Percentiles rank a stretch among this genome's conserved stretches.
phyloP scores from a whole-genome alignment of 2,329 filamentous ascomycete genomes.

The Xylariaceae sp. region DNA sequence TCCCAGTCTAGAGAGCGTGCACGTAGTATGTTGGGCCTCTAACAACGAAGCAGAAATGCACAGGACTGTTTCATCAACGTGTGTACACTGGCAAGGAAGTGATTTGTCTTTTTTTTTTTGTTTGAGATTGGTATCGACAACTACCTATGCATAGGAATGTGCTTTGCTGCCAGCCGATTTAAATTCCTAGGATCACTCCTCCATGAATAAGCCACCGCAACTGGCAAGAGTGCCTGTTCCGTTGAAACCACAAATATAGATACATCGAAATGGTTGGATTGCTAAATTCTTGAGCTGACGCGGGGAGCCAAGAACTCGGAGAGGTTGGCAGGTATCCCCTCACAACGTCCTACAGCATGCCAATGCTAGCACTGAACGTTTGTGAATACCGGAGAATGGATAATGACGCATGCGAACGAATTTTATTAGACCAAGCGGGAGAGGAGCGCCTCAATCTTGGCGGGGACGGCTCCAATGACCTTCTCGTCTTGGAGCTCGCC shows the following conservation, averaged over 20 bases:
- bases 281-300: neutral
- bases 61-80: neutral
- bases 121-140: neutral
- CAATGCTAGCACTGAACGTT: neutral
- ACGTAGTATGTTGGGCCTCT: neutral
- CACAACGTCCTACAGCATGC: neutral
- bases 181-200: neutral
- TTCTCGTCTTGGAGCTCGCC: constrained; percentile 62
- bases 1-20: too few relatives aligned
- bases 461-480: constrained; percentile 77
- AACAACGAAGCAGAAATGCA: neutral
- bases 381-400: neutral
- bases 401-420: neutral
- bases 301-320: neutral
- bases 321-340: neutral
- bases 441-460: constrained; percentile 51
- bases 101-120: neutral
- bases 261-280: neutral
- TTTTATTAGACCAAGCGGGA: constrained; percentile 21
- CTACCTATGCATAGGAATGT: neutral
- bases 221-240: neutral
- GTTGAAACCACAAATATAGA: neutral
- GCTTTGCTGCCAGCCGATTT: neutral
- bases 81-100: neutral
- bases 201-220: neutral